Percentiles rank a stretch among this genome's conserved stretches.
Evolutionary conservation across 352 stramenopile genomes (phyloP).

Genomic region (Pythium aphanidermatum): DNA sequence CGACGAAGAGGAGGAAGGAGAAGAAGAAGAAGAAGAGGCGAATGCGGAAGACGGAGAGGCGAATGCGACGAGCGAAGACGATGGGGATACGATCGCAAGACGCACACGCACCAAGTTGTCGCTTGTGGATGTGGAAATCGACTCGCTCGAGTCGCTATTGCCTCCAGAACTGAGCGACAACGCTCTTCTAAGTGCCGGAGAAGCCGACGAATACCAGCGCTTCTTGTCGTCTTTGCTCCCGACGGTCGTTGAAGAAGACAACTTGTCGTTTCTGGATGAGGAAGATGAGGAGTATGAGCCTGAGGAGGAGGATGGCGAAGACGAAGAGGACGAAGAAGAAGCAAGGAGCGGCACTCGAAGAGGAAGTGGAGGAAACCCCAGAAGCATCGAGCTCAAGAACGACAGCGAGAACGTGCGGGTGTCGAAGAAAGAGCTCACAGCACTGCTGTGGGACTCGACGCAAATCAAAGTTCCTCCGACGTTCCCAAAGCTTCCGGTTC

Average conservation of each 20-base stretch:
- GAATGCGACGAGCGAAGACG: background rate
- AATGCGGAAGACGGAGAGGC: background rate
- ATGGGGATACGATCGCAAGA: conserved; percentile 43
- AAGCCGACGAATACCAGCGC: conserved; percentile 74
- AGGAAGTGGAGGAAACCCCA: conserved; percentile 63
- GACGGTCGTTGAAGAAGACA: conserved; percentile 38
- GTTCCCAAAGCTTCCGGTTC: conserved; percentile 6
- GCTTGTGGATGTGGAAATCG: conserved; percentile 67
- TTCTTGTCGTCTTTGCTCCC: conserved; percentile 77
- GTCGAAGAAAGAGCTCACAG: conserved; percentile 78
- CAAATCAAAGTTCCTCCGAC: conserved; percentile 39
- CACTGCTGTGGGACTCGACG: conserved; percentile 78
- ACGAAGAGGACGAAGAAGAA: conserved; percentile 48
- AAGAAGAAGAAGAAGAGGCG: conserved; percentile 5
- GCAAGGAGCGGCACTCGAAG: conserved; percentile 43
- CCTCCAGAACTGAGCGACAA: conserved; percentile 22
- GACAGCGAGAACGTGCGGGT: conserved; percentile 28
- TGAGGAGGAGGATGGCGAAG: conserved; percentile 65
- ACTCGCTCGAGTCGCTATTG: conserved; percentile 59
- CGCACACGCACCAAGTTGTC: conserved; percentile 74
- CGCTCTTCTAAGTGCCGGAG: conserved; percentile 18
- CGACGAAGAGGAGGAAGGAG: conserved; percentile 15
- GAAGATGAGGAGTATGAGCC: conserved; percentile 80
- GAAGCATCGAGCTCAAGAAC: no score
- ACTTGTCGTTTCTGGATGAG: conserved; percentile 80